Evolutionary conservation across 768 basidiomycete genomes (phyloP).

Genomic region (Tylopilus sp.): DNA sequence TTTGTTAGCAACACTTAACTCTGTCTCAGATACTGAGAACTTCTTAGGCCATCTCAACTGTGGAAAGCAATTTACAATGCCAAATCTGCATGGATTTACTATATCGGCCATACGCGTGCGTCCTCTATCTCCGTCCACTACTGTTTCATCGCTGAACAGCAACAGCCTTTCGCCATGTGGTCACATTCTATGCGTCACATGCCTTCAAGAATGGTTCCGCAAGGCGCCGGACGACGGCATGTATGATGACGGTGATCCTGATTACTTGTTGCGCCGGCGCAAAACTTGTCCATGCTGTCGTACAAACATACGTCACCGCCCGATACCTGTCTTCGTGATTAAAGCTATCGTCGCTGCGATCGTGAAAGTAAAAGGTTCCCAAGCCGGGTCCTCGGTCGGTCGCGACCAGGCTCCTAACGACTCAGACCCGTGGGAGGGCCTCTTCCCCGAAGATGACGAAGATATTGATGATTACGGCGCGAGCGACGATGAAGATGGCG

Average conservation of each 20-base stretch:
- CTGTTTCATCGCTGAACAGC: constrained; percentile 6
- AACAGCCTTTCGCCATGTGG: constrained; percentile 70
- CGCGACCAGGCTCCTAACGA: constrained; percentile 35
- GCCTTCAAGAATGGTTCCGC: constrained; percentile 77
- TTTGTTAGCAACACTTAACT: constrained; percentile 22
- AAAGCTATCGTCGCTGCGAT: constrained; percentile 55
- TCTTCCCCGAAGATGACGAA: constrained; percentile 51
- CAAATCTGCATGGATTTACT: constrained; percentile 77
- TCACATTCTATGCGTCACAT: constrained; percentile 68
- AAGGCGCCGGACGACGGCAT: constrained; percentile 57
- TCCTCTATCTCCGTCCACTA: constrained; percentile 9
- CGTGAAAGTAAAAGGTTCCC: constrained; percentile 38
- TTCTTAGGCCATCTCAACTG: constrained; percentile 46
- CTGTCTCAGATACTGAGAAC: not conserved
- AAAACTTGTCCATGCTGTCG: constrained; percentile 78
- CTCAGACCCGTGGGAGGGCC: constrained; percentile 67
- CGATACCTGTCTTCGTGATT: constrained; percentile 66
- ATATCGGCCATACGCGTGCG: constrained; percentile 63
- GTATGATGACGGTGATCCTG: constrained; percentile 37
- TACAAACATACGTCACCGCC: constrained; percentile 50
- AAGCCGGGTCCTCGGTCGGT: constrained; percentile 15
- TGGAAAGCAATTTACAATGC: constrained; percentile 63
- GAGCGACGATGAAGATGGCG: constrained; percentile 23
- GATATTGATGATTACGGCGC: constrained; percentile 36
- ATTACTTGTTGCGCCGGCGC: constrained; percentile 51